These are phyloP conservation scores for Sporisorium scitamineum DNA, from an alignment of 1,284 basidiomycete species.

Conservation along the genomic window DNA sequence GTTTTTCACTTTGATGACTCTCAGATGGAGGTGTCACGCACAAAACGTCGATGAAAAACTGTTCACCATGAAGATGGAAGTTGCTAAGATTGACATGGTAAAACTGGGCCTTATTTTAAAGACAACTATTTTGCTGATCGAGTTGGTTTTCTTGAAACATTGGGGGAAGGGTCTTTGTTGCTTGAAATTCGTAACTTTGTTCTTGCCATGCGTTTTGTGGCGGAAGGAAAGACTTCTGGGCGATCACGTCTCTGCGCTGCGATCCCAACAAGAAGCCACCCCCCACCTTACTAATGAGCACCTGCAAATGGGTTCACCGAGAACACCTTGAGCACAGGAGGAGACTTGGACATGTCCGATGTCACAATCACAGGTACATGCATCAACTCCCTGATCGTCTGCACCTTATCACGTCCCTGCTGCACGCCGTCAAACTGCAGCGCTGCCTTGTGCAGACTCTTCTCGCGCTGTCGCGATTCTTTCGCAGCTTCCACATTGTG, in stretches of 20 bases:
- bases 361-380: slow-evolving; percentile 62
- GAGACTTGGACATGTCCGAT: slow-evolving; percentile 63
- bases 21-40: too few species aligned
- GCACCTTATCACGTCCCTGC: slow-evolving; percentile 33
- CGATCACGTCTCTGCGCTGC: slow-evolving; percentile 1
- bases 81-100: too few species aligned
- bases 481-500: slow-evolving; percentile 52
- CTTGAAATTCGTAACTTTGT: not conserved
- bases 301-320: slow-evolving; percentile 40
- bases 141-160: too few species aligned
- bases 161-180: not conserved
- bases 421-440: slow-evolving; percentile 48
- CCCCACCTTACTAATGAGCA: slow-evolving; percentile 14
- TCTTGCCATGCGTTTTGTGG: not conserved
- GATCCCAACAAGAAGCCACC: slow-evolving; percentile 8
- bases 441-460: slow-evolving; percentile 41
- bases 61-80: too few species aligned
- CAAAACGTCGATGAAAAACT: too few species aligned
- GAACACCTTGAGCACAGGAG: slow-evolving; percentile 65
- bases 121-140: not conserved
- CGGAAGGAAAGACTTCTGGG: not conserved
- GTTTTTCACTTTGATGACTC: too few species aligned
- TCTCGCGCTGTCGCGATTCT: slow-evolving; percentile 41
- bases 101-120: too few species aligned
- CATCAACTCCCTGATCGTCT: slow-evolving; percentile 58